A percentile compares a stretch with the other conserved stretches of the same genome.
These are phyloP conservation scores for Termitomyces sp. DNA, from an alignment of 768 basidiomycete genomes.

Conservation along the genomic window DNA sequence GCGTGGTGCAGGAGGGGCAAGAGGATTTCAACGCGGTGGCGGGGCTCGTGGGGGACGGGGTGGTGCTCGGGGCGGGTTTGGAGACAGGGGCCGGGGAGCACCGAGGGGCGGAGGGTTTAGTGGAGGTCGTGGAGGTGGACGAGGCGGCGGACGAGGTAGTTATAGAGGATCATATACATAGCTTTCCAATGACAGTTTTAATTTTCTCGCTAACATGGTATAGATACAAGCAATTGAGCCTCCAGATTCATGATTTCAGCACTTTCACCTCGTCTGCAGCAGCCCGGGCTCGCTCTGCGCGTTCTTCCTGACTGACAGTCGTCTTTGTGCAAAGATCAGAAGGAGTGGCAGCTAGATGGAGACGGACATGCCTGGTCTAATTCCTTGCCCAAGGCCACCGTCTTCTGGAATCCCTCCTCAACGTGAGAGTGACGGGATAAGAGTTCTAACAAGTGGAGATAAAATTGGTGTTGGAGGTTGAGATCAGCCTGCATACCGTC, in stretches of 20 bases:
- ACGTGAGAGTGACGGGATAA: constrained; percentile 16
- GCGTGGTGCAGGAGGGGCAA: constrained; percentile 31
- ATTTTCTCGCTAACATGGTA: not conserved
- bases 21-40: constrained; percentile 43
- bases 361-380: constrained; percentile 42
- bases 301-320: constrained; percentile 44
- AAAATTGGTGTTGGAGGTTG: not conserved
- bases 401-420: constrained; percentile 27
- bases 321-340: constrained; percentile 25
- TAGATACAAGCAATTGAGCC: not conserved
- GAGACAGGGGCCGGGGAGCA: constrained; percentile 27
- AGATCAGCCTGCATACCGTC: constrained; percentile 5
- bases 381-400: constrained; percentile 38
- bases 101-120: constrained; percentile 20
- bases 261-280: constrained; percentile 47
- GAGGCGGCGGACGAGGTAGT: constrained; percentile 17
- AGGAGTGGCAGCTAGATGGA: not conserved
- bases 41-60: constrained; percentile 42
- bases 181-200: not conserved
- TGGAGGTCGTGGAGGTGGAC: constrained; percentile 16
- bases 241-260: constrained; percentile 34
- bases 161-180: constrained; percentile 42
- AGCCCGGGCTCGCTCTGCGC: constrained; percentile 39
- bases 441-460: constrained; percentile 3
- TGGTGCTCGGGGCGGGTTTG: constrained; percentile 24